phyloP scores from a whole-genome alignment of 73 alveolate genomes.

The Symbiodinium pilosum region DNA sequence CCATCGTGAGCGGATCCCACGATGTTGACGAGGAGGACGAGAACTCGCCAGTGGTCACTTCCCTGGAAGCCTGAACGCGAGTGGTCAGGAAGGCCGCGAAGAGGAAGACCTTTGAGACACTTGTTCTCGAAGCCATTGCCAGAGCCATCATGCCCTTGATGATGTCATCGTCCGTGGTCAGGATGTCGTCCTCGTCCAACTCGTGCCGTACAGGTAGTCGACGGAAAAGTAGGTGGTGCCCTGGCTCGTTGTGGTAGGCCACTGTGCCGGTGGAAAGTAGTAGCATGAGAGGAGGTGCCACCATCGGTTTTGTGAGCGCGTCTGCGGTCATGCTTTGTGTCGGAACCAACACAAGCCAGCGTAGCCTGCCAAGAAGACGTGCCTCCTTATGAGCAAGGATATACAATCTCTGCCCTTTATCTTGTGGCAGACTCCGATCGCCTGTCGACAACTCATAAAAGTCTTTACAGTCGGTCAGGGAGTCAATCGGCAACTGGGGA shows the following conservation, averaged over 20 bases:
- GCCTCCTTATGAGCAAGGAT: background rate
- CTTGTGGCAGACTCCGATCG: background rate
- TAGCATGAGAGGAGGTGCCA: background rate
- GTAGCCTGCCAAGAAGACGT: background rate
- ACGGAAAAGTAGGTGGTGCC: background rate
- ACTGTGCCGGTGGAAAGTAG: background rate
- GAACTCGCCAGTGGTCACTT: background rate
- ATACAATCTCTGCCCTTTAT: background rate
- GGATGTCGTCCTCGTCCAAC: background rate
- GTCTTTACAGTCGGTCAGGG: background rate
- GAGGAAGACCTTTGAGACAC: background rate
- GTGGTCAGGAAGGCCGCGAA: background rate
- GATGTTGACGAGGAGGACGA: background rate
- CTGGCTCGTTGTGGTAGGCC: background rate
- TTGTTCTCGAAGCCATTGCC: background rate
- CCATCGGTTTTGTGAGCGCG: background rate
- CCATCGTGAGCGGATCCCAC: background rate
- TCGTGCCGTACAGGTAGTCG: background rate
- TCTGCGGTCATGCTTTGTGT: background rate
- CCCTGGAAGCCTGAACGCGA: background rate
- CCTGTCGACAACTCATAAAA: background rate
- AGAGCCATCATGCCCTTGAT: background rate
- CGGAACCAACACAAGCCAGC: background rate
- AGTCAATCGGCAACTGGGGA: background rate
- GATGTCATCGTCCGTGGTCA: background rate